Evolutionary conservation across 2,329 filamentous ascomycete genomes (phyloP).

Genomic region (Sporothrix euskadiensis): DNA sequence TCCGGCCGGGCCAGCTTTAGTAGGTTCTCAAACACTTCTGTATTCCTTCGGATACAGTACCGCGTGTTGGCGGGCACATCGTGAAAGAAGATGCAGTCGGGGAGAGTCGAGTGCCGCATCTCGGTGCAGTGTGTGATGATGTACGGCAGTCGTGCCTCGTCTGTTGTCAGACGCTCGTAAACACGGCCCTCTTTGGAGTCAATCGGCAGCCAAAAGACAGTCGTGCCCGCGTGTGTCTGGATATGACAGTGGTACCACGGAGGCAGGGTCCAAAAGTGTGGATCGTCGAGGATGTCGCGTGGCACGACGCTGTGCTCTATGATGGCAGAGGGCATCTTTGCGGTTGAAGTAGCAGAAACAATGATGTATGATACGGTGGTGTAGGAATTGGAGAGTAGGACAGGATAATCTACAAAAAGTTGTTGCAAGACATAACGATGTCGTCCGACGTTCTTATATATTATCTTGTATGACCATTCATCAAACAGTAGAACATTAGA

Average conservation of each 20-base stretch:
- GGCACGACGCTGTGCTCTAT: background rate
- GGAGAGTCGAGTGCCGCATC: background rate
- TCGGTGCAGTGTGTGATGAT: constrained; percentile 9
- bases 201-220: constrained; percentile 13
- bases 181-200: background rate
- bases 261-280: constrained; percentile 12
- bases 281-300: background rate
- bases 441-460: background rate
- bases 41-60: background rate
- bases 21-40: background rate
- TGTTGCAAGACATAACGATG: background rate
- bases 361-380: background rate
- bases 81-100: background rate
- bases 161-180: background rate
- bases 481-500: background rate
- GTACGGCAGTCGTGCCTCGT: constrained; percentile 14
- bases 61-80: constrained; percentile 5
- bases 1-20: background rate
- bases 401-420: background rate
- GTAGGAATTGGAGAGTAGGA: background rate
- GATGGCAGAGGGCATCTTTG: background rate
- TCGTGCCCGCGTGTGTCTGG: constrained; percentile 13
- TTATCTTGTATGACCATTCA: background rate
- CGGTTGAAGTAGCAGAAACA: background rate
- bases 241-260: constrained; percentile 19